Conservation (phyloP, 352 stramenopile genomes). For the Phytophthora ohioensis region DNA sequence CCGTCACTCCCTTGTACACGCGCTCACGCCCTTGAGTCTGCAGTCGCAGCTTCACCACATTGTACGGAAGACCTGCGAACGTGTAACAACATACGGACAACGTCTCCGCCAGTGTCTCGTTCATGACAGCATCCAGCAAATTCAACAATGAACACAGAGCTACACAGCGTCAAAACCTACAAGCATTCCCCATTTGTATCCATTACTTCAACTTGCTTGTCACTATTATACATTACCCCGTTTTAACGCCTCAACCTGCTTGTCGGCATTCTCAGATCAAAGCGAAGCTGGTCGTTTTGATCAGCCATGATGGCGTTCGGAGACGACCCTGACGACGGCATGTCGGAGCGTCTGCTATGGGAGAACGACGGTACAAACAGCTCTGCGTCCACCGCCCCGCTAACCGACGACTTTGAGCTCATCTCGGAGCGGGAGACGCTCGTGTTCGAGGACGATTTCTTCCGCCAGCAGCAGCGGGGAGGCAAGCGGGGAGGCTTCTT, state of each 20-base stretch:
- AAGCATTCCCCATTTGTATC: background rate
- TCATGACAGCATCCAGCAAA: background rate
- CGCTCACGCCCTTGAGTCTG: slow-evolving; percentile 69
- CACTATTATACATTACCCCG: background rate
- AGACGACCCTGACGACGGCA: slow-evolving; percentile 37
- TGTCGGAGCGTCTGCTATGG: slow-evolving; percentile 42
- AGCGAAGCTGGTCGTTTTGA: background rate
- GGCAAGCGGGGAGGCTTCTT: slow-evolving; percentile 59
- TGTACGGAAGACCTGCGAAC: slow-evolving; percentile 76
- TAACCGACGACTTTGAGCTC: slow-evolving; percentile 67
- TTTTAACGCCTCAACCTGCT: slow-evolving; percentile 3
- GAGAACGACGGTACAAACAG: slow-evolving; percentile 9
- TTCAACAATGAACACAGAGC: slow-evolving; percentile 2
- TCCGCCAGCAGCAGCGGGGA: slow-evolving; percentile 43
- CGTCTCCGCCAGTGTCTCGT: slow-evolving; percentile 61
- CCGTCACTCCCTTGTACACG: slow-evolving; percentile 58
- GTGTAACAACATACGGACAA: slow-evolving; percentile 70
- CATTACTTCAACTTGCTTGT: slow-evolving; percentile 4
- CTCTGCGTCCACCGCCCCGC: slow-evolving; percentile 7
- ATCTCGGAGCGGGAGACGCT: slow-evolving; percentile 82
- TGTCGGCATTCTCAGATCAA: slow-evolving; percentile 28
- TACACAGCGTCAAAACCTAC: background rate
- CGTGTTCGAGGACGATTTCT: slow-evolving; percentile 77
- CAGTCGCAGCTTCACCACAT: slow-evolving; percentile 82
- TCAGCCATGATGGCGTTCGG: slow-evolving; percentile 55